Evolutionary conservation across 768 basidiomycete species (phyloP).

Genomic region (Thelephora aurantiotincta): DNA sequence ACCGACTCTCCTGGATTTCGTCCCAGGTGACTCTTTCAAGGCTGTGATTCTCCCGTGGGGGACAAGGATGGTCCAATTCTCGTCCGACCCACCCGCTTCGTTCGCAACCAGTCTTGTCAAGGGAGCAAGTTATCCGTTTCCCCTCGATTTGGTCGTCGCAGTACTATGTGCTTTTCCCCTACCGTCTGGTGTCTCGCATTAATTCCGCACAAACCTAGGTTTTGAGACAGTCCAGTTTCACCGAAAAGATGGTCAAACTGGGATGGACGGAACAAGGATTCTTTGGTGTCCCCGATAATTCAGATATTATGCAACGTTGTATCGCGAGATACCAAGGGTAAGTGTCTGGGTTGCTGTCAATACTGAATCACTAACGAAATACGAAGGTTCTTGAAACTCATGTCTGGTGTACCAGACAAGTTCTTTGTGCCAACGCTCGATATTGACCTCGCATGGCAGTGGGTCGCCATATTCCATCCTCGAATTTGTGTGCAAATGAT

Average conservation of each 20-base stretch:
- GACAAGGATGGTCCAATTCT: too few species aligned
- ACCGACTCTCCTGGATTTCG: not conserved
- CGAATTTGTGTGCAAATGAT: not conserved
- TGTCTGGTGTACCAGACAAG: constrained; percentile 25
- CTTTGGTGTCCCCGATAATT: constrained; percentile 25
- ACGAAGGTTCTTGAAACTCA: constrained; percentile 39
- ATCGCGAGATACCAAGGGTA: constrained; percentile 48
- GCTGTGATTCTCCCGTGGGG: too few species aligned
- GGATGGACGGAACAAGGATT: constrained; percentile 33
- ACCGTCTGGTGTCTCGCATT: not conserved
- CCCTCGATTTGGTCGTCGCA: not conserved
- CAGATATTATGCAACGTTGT: constrained; percentile 30
- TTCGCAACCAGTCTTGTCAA: too few species aligned
- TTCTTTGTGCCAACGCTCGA: constrained; percentile 52
- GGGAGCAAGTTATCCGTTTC: not conserved
- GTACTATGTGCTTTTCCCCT: not conserved
- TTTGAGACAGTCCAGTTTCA: constrained; percentile 41
- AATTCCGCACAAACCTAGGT: constrained; percentile 21
- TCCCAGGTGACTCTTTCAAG: not conserved
- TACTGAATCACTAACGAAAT: too few species aligned
- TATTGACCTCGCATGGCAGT: constrained; percentile 63
- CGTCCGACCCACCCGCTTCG: too few species aligned
- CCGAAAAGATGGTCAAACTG: constrained; percentile 35
- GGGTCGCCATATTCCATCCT: not conserved
- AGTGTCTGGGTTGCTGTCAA: constrained; percentile 3